phyloP scores from a whole-genome alignment of 805 yeast genomes.

The Candida maris region DNA sequence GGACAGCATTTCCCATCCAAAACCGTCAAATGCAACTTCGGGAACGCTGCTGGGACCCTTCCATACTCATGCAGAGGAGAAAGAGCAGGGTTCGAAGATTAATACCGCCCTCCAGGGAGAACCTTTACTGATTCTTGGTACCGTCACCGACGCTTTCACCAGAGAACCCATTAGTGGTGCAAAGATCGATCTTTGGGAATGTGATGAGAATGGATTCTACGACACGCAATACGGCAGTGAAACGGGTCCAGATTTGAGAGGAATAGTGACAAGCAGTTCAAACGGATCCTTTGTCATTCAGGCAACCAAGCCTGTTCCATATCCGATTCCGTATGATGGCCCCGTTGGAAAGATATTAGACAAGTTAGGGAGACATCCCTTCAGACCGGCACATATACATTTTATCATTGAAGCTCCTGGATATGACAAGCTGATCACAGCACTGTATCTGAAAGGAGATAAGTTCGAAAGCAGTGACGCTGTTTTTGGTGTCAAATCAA shows the following conservation, averaged over 20 bases:
- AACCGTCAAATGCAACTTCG: constrained; percentile 6
- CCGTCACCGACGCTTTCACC: constrained; percentile 4
- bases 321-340: constrained; percentile 11
- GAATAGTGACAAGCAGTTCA: constrained; percentile 4
- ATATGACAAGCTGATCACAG: constrained; percentile 8
- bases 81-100: constrained; percentile 3
- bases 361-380: constrained; percentile 9
- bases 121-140: constrained; percentile 6
- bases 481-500: constrained; percentile 11
- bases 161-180: constrained; percentile 6
- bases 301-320: constrained; percentile 11
- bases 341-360: constrained; percentile 8
- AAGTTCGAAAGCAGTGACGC: constrained; percentile 10
- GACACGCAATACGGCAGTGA: constrained; percentile 8
- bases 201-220: constrained; percentile 10
- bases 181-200: constrained; percentile 8
- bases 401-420: constrained; percentile 7
- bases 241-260: constrained; percentile 8
- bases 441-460: constrained; percentile 8
- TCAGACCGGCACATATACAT: constrained; percentile 9
- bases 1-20: constrained; percentile 9
- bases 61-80: constrained; percentile 8
- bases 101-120: constrained; percentile 6
- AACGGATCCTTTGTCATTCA: constrained; percentile 4
- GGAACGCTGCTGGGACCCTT: constrained; percentile 10